Conservation (phyloP, 805 yeast genomes). For the Wickerhamomyces chaumierensis region DNA sequence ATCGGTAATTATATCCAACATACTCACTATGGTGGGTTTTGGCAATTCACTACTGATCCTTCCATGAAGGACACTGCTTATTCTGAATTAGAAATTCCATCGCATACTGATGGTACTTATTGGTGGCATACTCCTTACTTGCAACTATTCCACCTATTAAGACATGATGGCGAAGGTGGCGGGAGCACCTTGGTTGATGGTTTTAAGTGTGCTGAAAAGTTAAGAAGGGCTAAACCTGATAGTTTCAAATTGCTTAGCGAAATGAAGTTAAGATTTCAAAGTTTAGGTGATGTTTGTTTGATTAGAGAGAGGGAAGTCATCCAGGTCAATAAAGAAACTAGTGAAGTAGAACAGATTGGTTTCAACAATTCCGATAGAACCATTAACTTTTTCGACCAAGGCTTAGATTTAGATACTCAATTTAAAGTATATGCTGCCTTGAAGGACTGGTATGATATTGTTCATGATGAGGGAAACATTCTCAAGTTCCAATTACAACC, state of each 20-base stretch:
- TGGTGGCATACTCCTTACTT: slow-evolving; percentile 67
- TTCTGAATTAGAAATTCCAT: slow-evolving; percentile 50
- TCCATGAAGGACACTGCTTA: slow-evolving; percentile 63
- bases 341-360: slow-evolving; percentile 47
- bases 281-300: slow-evolving; percentile 65
- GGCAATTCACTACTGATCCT: slow-evolving; percentile 67
- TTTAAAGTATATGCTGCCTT: slow-evolving; percentile 45
- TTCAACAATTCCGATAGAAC: slow-evolving; percentile 69
- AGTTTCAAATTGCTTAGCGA: slow-evolving; percentile 37
- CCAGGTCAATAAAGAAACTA: slow-evolving; percentile 39
- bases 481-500: slow-evolving; percentile 45
- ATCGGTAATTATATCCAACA: slow-evolving; percentile 45
- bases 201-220: slow-evolving; percentile 43
- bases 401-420: slow-evolving; percentile 29
- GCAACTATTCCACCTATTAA: slow-evolving; percentile 54
- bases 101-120: slow-evolving; percentile 68
- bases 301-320: slow-evolving; percentile 49
- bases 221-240: slow-evolving; percentile 36
- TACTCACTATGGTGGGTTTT: slow-evolving; percentile 72
- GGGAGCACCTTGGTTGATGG: slow-evolving; percentile 59
- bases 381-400: slow-evolving; percentile 25
- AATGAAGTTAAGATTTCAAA: slow-evolving; percentile 53
- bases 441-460: slow-evolving; percentile 41
- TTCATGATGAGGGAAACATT: slow-evolving; percentile 39
- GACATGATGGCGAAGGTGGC: slow-evolving; percentile 59